These are phyloP conservation scores for Myriosclerotinia curreyana DNA, from an alignment of 2,329 filamentous ascomycete species.

Conservation along the genomic window DNA sequence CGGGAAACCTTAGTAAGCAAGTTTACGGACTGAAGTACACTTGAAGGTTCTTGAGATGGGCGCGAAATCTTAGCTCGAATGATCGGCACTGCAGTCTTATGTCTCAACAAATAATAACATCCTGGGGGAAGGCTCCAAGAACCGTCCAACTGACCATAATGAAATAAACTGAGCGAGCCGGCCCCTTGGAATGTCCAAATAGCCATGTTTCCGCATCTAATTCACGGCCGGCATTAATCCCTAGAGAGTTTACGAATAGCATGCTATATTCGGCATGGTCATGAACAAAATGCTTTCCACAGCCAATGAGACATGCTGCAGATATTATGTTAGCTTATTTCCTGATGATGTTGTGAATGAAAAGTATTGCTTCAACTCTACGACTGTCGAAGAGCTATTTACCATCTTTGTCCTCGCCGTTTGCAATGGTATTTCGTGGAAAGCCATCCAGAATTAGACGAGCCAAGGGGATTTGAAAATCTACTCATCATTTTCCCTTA, in stretches of 20 bases:
- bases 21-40: neutral
- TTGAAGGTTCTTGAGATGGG: neutral
- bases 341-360: neutral
- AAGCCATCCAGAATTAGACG: conserved; percentile 25
- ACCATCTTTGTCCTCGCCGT: neutral
- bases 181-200: neutral
- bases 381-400: too few species aligned
- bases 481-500: neutral
- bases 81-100: neutral
- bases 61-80: neutral
- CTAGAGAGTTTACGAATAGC: neutral
- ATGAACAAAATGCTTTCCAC: too few species aligned
- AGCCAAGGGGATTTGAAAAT: conserved; percentile 21
- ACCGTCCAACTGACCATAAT: neutral
- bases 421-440: conserved; percentile 7
- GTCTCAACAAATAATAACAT: neutral
- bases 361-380: too few species aligned
- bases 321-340: neutral
- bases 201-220: neutral
- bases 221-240: neutral
- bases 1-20: neutral
- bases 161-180: neutral
- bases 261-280: neutral
- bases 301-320: neutral
- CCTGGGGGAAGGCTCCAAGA: neutral